Conservation (phyloP, 192 early-diverging fungal species). For the Lobosporangium transversale region DNA sequence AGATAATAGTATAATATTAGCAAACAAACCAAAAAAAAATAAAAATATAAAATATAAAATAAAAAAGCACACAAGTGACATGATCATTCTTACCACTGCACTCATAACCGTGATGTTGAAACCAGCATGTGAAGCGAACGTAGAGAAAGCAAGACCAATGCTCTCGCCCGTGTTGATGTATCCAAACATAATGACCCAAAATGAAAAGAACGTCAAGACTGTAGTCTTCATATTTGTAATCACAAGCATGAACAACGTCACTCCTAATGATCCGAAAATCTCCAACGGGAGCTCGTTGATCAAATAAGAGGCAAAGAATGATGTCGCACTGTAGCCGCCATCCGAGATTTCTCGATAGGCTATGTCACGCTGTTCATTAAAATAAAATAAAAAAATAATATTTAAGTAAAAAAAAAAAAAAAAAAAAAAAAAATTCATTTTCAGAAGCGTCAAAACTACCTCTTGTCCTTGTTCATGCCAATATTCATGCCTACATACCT, state of each 20-base stretch:
- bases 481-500: constrained; percentile 15
- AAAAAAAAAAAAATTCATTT: not conserved
- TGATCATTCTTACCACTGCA: constrained; percentile 43
- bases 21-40: not conserved
- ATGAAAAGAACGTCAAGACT: constrained; percentile 43
- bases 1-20: not conserved
- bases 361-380: constrained; percentile 37
- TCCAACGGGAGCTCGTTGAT: constrained; percentile 48
- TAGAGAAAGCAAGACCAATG: constrained; percentile 46
- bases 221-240: constrained; percentile 35
- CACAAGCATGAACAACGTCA: constrained; percentile 42
- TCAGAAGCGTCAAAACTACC: too few relatives aligned
- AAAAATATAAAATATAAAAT: not conserved
- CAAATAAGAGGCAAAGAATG: constrained; percentile 46
- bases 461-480: too few relatives aligned
- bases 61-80: not conserved
- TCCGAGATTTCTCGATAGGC: constrained; percentile 50
- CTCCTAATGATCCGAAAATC: constrained; percentile 39
- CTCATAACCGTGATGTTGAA: constrained; percentile 53
- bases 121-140: constrained; percentile 42
- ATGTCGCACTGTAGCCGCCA: constrained; percentile 45
- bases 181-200: constrained; percentile 53
- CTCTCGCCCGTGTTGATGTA: constrained; percentile 52
- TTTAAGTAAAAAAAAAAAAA: not conserved
- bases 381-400: not conserved